Conservation (phyloP, 2,329 filamentous ascomycete genomes). For the Apiospora sp. region DNA sequence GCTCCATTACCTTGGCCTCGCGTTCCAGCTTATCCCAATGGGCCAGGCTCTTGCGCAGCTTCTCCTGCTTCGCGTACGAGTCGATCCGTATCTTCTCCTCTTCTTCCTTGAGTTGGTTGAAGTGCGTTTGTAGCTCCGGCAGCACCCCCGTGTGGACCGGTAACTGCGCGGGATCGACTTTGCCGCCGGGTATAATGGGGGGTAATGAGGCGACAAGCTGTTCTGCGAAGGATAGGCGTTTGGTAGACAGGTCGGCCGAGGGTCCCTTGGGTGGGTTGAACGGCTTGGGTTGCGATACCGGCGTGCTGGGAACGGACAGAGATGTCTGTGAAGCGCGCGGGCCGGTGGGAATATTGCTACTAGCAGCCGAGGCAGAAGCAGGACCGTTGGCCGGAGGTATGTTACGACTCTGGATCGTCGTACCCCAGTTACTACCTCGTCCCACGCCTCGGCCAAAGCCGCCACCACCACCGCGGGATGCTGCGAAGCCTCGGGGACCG, state of each 20-base stretch:
- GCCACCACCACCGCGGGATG: slow-evolving; percentile 51
- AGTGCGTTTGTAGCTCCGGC: slow-evolving; percentile 62
- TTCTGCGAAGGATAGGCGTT: slow-evolving; percentile 55
- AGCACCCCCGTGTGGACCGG: slow-evolving; percentile 56
- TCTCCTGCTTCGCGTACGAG: slow-evolving; percentile 60
- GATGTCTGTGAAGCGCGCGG: slow-evolving; percentile 40
- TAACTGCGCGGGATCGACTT: slow-evolving; percentile 56
- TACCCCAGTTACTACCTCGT: slow-evolving; percentile 55
- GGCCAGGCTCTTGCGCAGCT: slow-evolving; percentile 59
- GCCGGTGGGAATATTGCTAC: slow-evolving; percentile 41
- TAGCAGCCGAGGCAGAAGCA: slow-evolving; percentile 49
- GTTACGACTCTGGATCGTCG: slow-evolving; percentile 40
- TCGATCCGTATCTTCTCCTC: slow-evolving; percentile 65
- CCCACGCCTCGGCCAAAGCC: slow-evolving; percentile 55
- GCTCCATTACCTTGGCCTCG: slow-evolving; percentile 61
- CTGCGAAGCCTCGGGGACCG: slow-evolving; percentile 62
- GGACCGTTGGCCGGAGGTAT: slow-evolving; percentile 37
- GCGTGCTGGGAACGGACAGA: slow-evolving; percentile 48
- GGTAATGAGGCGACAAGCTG: slow-evolving; percentile 60
- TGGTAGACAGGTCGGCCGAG: slow-evolving; percentile 44
- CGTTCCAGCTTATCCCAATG: slow-evolving; percentile 63
- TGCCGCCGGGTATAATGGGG: slow-evolving; percentile 61
- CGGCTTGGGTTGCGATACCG: slow-evolving; percentile 49
- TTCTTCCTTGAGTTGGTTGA: slow-evolving; percentile 62
- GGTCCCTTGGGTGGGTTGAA: slow-evolving; percentile 68